Conservation (phyloP, 208 protist species). For the Trypanosoma avium region DNA sequence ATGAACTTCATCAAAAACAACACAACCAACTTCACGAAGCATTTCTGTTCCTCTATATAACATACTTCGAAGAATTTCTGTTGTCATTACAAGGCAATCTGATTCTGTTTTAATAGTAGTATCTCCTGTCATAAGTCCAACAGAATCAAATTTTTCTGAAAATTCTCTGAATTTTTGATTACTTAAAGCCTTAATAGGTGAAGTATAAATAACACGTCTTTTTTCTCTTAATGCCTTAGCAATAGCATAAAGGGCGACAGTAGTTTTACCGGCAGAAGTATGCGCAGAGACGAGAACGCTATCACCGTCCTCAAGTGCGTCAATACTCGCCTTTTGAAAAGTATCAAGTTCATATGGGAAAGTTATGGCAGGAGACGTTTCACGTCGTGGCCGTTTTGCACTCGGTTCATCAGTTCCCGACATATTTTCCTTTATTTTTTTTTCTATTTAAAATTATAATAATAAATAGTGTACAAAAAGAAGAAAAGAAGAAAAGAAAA, state of each 20-base stretch:
- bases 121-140: conserved; percentile 99
- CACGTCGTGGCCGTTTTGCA: conserved; percentile 60
- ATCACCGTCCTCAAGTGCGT: conserved; percentile 95
- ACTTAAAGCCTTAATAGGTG: conserved; percentile 99
- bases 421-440: conserved; percentile 17
- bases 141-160: conserved; percentile 95
- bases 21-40: conserved; percentile 99
- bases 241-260: conserved; percentile 99
- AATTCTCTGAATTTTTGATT: conserved; percentile 99
- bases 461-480: conserved; percentile 13
- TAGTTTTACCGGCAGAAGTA: conserved; percentile 99
- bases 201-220: conserved; percentile 99
- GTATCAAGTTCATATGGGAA: conserved; percentile 96
- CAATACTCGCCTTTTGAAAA: conserved; percentile 95
- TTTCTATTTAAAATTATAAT: conserved; percentile 17
- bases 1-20: conserved; percentile 99
- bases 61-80: conserved; percentile 99
- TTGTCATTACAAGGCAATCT: conserved; percentile 99
- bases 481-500: background rate
- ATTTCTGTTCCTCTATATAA: conserved; percentile 98
- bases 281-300: conserved; percentile 99
- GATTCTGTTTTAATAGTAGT: conserved; percentile 98
- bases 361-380: conserved; percentile 81
- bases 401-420: conserved; percentile 31
- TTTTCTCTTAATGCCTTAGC: conserved; percentile 97